Base-by-base conservation (phyloP, 2,329 filamentous ascomycete species). In the Stachybotrys elegans region DNA sequence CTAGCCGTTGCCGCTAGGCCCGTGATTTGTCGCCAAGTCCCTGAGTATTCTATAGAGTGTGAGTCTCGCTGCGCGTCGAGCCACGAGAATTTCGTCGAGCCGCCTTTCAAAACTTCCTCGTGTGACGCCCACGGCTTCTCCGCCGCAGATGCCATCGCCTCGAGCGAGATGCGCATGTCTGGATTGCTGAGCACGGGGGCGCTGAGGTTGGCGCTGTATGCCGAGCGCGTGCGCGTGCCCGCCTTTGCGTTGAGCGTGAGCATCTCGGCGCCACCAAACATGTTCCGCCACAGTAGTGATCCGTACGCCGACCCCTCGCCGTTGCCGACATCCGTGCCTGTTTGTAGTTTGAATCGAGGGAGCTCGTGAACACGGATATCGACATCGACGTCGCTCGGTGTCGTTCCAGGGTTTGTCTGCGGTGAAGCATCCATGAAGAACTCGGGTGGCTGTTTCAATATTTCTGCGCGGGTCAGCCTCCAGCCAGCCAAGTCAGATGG, bases 111-210 rank as follows among this genome's bases (percentile, higher is more conserved):
- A 4, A 84, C 82, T 67, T 98, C 92, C 56, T 97, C 92, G 60
- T 98, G 92, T 51, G 88, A 93, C 19, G 93, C 90, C 87, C 89
- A 97, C 12, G 83, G 79, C 67, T 97, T 96, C 49, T 92, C 79
- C 1, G 88, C 94, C 36, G 88, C 84, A 49, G 88, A 95, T 9
- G 86, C 83, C 36, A 95, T 72, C 2, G 79, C 90, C 52, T 95
- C 91, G 48, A 95, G 57, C 53, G 92, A 84, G 48, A 90, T 72
- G 48, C 85, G 79, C 56, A 89, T 70, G 59, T 95, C 84, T 0
- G 93, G 91, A 61, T 95, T 87, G 66, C 86, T 88, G 44, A 87
- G 72, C 38, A 98, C 73, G 0, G 93, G 93, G 0, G 88, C 84
- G 48, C 89, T 84, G 49, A 97, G 85, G 45, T 82, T 83, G 43